Base-by-base conservation (phyloP, 169 alveolate genomes). In the Amoebophrya sp. region DNA sequence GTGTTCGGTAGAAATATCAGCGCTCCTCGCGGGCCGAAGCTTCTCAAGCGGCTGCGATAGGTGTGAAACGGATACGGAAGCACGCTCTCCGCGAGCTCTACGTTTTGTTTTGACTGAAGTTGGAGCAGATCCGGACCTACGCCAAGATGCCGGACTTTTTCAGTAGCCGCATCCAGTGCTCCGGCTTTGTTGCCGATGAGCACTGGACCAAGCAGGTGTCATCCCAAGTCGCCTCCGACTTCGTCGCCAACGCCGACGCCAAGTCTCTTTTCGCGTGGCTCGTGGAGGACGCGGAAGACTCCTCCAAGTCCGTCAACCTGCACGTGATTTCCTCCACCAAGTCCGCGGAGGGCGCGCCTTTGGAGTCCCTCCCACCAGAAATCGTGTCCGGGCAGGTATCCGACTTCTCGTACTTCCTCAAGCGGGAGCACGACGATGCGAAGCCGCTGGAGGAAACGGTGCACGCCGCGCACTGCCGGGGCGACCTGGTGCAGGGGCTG, bases 401-500 rank as follows among this genome's bases (percentile, higher is more conserved):
- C 7, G 78, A 58, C 34, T 58, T 58, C 23, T 23, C 39, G 10
- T 58, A 58, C 78, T 58, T 58, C 23, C 34, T 58, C 10, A 58
- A 58, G 78, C 78, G 78, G 26, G 78, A 2, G 29, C 29, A 16
- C 34, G 78, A 2, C 7, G 38, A 13, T 13, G 0, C 39, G 5
- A 58, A 2, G 7, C 4, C 26, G 26, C 78, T 58, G 78, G 38
- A 58, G 78, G 34, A 16, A n/a, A 58, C 4, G 78, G 23, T 58
- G 7, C 78, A 58, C 78, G 34, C 39, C 29, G 34, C 34, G 34
- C 78, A 58, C 78, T 1, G 7, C 29, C 78, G 78, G 7, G 78
- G 78, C 10, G 78, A 58, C 78, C 88, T 91, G 48, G 48, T 92
- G 88, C 88, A 88, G 69, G 89, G 88, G 0, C 92, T 91, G 50